Base-by-base conservation (phyloP, 805 yeast genomes). In the Limtongozyma cylindracea region DNA sequence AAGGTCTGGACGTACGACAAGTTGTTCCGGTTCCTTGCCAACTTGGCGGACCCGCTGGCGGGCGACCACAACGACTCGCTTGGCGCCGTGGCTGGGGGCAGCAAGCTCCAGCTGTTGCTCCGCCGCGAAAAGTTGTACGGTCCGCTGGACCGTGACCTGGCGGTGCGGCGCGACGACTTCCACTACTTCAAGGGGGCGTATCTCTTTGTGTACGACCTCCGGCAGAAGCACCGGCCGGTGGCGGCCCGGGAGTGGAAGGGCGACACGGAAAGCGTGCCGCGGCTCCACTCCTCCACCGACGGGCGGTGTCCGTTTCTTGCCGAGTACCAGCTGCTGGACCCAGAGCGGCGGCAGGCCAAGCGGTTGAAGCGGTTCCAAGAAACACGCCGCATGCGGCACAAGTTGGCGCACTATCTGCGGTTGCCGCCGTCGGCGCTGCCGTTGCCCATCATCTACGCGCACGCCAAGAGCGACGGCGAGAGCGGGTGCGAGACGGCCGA, bases 1-100 rank as follows among this genome's bases (percentile, higher is more conserved):
- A 77, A 82, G 40, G 72, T 82, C 12, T 84, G 95, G 94, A 63
- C 70, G 18, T 68, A 62, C 34, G 91, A 77, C 25, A 84, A 82
- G 41, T 78, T 82, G 2, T 59, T 66, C 34, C 49, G 93, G 23
- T 82, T 82, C 35, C 53, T 80, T 40, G 59, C 55, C 28, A 63
- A 74, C 39, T 46, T 74, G 33, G 61, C 51, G 23, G 53, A n/a
- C n/a, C n/a, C n/a, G n/a, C n/a, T n/a, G n/a, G n/a, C n/a, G n/a
- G n/a, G n/a, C n/a, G n/a, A n/a, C n/a, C n/a, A n/a, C n/a, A n/a
- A n/a, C n/a, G n/a, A n/a, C n/a, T n/a, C n/a, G n/a, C n/a, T n/a
- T n/a, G n/a, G n/a, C n/a, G 16, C 16, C 16, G 8, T 15, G 16
- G 8, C 16, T 8, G 18, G 10, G 5, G 18, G 5, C 9, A 4